Percentiles rank a stretch among this genome's conserved stretches.
Evolutionary conservation across 2,329 filamentous ascomycete genomes (phyloP).

Genomic region (Xylariaceae sp.): DNA sequence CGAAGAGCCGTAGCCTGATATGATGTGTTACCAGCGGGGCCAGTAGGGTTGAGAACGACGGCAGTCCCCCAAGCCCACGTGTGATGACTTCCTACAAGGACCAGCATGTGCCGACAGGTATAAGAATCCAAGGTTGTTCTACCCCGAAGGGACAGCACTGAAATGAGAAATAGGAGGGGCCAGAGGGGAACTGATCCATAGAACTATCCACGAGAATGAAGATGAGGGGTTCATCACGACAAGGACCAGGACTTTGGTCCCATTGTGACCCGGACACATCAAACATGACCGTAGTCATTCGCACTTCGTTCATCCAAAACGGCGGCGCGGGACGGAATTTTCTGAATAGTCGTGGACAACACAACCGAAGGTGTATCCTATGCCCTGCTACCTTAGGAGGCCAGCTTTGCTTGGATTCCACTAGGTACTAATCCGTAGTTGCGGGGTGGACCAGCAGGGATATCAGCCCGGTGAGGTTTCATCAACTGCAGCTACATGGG

Average conservation of each 20-base stretch:
- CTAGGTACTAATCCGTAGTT: too few species aligned
- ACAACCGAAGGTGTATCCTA: too few species aligned
- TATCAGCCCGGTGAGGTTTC: conserved; percentile 30
- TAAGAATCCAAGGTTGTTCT: too few species aligned
- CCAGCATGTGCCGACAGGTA: too few species aligned
- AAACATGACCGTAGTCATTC: too few species aligned
- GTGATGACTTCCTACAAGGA: too few species aligned
- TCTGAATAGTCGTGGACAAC: too few species aligned
- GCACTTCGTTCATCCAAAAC: neutral
- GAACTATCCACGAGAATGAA: conserved; percentile 5
- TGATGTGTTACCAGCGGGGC: conserved; percentile 34
- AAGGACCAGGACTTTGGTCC: conserved; percentile 11
- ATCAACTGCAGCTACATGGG: conserved; percentile 28
- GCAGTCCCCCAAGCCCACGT: conserved; percentile 19
- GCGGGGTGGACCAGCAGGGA: conserved; percentile 24
- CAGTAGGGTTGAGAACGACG: conserved; percentile 31
- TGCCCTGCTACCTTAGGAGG: too few species aligned
- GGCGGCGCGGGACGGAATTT: too few species aligned
- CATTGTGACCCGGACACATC: too few species aligned
- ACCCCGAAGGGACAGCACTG: neutral
- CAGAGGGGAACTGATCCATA: conserved; percentile 6
- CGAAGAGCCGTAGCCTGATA: conserved; percentile 48
- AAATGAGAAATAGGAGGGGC: conserved; percentile 8
- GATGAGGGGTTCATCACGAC: conserved; percentile 13
- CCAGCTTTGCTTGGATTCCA: too few species aligned